These are phyloP conservation scores for Exophiala alcalophila DNA, from an alignment of 2,329 filamentous ascomycete species.

Conservation along the genomic window DNA sequence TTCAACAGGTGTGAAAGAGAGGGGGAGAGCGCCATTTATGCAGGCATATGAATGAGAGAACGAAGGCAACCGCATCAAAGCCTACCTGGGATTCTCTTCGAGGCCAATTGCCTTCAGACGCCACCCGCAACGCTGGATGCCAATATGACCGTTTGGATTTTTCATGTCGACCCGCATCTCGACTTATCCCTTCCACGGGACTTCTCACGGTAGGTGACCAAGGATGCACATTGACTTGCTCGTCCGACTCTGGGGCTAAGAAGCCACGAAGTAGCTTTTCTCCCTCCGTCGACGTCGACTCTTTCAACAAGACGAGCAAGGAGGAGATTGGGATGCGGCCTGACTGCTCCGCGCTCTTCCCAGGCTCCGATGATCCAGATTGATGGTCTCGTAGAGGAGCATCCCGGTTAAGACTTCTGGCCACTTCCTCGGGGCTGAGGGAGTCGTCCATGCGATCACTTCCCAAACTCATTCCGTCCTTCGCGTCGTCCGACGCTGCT, in stretches of 20 bases:
- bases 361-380: neutral
- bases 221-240: neutral
- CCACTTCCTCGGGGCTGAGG: neutral
- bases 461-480: neutral
- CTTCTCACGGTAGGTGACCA: conserved; percentile 4
- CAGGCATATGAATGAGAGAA: too few relatives aligned
- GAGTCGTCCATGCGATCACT: neutral
- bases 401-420: neutral
- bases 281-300: conserved; percentile 6
- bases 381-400: conserved; percentile 2
- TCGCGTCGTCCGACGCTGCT: neutral
- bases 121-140: conserved; percentile 20
- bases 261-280: conserved; percentile 15
- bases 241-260: conserved; percentile 2
- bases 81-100: neutral
- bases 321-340: neutral
- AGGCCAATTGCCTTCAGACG: conserved; percentile 9
- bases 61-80: too few relatives aligned
- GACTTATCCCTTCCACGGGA: neutral
- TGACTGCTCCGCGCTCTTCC: neutral
- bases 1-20: too few relatives aligned
- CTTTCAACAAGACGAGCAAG: conserved; percentile 11
- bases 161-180: neutral
- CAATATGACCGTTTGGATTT: conserved; percentile 15
- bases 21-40: too few relatives aligned